Percentiles rank a stretch among this genome's conserved stretches.
Conservation (phyloP, 176 grass and related monocot genomes). For the Areca catechu region DNA sequence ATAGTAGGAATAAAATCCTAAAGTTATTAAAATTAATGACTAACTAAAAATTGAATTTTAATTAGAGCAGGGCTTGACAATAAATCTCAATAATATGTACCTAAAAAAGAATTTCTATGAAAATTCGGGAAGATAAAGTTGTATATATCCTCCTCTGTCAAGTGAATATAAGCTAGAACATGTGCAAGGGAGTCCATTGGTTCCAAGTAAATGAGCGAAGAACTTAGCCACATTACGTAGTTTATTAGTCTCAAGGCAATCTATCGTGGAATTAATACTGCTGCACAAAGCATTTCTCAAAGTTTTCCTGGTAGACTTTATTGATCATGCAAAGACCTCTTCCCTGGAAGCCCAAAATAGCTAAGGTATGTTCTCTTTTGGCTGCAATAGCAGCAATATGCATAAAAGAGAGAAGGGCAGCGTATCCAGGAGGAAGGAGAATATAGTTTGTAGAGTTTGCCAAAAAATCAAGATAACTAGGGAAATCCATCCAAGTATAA, state of each 20-base stretch:
- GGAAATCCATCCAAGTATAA: too few species aligned
- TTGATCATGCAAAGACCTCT: slow-evolving; percentile 97
- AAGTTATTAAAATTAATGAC: too few species aligned
- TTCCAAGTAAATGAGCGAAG: slow-evolving; percentile 86
- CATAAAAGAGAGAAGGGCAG: slow-evolving; percentile 13
- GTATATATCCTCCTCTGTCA: slow-evolving; percentile 97
- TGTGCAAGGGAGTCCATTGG: slow-evolving; percentile 79
- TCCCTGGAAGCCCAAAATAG: slow-evolving; percentile 79
- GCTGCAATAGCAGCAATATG: slow-evolving; percentile 85
- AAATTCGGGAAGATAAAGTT: slow-evolving; percentile 87
- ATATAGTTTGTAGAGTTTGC: too few species aligned
- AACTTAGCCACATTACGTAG: slow-evolving; percentile 93
- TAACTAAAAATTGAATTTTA: too few species aligned
- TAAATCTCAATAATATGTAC: too few species aligned
- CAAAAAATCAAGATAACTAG: too few species aligned
- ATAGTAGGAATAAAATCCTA: too few species aligned
- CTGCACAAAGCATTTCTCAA: slow-evolving; percentile 87
- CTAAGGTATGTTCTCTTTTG: slow-evolving; percentile 91
- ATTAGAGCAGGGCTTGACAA: too few species aligned
- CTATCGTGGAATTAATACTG: slow-evolving; percentile 98
- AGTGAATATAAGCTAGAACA: slow-evolving; percentile 74
- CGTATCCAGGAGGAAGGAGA: too few species aligned
- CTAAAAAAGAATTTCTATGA: slow-evolving; percentile 96
- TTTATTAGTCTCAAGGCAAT: slow-evolving; percentile 87
- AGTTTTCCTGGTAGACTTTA: slow-evolving; percentile 87